Percentiles rank a stretch among this genome's conserved stretches.
Conservation (phyloP, 768 basidiomycete species). For the Podaxis sp. region DNA sequence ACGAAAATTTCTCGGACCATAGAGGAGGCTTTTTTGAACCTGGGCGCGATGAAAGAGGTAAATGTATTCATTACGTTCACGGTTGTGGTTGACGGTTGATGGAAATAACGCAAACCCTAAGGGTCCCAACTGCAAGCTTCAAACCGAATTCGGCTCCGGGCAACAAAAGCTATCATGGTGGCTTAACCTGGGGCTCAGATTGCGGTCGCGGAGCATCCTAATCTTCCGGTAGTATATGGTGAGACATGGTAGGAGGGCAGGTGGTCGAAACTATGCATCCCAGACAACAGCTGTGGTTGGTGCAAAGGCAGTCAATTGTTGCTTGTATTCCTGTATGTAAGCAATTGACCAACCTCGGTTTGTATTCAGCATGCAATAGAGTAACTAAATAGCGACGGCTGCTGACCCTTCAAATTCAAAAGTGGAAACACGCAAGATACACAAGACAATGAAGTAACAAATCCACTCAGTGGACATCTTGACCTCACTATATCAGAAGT, state of each 20-base stretch:
- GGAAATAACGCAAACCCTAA: neutral
- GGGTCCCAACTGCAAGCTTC: neutral
- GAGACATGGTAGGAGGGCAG: neutral
- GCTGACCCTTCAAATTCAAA: too few species aligned
- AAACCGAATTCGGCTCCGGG: neutral
- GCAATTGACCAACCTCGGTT: too few species aligned
- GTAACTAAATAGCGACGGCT: too few species aligned
- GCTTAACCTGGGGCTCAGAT: neutral
- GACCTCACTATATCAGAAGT: too few species aligned
- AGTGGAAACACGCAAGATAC: too few species aligned
- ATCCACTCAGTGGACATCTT: too few species aligned
- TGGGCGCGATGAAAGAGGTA: neutral
- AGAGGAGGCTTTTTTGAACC: neutral
- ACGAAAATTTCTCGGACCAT: neutral
- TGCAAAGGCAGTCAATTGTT: too few species aligned
- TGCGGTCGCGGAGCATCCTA: neutral
- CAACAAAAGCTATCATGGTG: neutral
- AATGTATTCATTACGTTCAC: neutral
- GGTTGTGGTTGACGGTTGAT: neutral
- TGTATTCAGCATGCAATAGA: too few species aligned
- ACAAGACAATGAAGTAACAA: too few species aligned
- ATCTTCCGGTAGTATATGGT: neutral
- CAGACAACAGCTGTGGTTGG: neutral
- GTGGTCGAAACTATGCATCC: neutral
- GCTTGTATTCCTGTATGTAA: too few species aligned